Base-by-base conservation (phyloP, 192 early-diverging fungal genomes). In the Radiomyces spectabilis region DNA sequence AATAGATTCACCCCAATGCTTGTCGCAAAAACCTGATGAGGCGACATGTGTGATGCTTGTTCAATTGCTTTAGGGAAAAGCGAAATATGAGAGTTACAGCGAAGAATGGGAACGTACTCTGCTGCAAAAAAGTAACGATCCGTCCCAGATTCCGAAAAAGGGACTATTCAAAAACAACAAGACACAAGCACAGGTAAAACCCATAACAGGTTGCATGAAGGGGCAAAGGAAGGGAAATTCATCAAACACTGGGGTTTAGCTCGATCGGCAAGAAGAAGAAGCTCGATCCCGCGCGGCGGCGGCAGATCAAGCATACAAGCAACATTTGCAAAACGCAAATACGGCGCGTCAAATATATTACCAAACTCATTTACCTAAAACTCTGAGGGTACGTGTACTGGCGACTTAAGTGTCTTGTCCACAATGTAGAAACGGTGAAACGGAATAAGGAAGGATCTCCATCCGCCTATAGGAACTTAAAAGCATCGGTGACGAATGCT, bases 61-160 rank as follows among this genome's bases (percentile, higher is more conserved):
- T 26, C 18, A 13, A 37, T 35, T 45, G 72, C 66, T 74, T 80
- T 35, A 85, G 84, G 42, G 59, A 55, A 57, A 88, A 84, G 55
- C 59, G 27, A 54, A 53, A 25, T 95, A 92, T 66, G 93, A 95
- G 57, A 15, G 62, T 7, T 57, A 78, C 27, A 88, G 85, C 27
- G 83, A 88, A 48, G 93, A 93, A 41, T 93, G 91, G 92, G 91
- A 95, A 56, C 76, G 79, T 6, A 66, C 87, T 8, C 63, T 86
- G 27, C 61, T 88, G 12, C 73, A 74, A 61, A 73, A 74, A 51
- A 71, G 68, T 29, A 68, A 64, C 16, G 78, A 78, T 21, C 63
- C 72, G 5, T 19, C 48, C 1, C 48, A 68, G 4, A 35, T 42
- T 7, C 31, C 55, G 1, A 60, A 83, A 68, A 66, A 83, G 61